These are phyloP conservation scores for Apiotrichum mycotoxinovorans DNA, from an alignment of 1,284 basidiomycete genomes.

Conservation along the genomic window DNA sequence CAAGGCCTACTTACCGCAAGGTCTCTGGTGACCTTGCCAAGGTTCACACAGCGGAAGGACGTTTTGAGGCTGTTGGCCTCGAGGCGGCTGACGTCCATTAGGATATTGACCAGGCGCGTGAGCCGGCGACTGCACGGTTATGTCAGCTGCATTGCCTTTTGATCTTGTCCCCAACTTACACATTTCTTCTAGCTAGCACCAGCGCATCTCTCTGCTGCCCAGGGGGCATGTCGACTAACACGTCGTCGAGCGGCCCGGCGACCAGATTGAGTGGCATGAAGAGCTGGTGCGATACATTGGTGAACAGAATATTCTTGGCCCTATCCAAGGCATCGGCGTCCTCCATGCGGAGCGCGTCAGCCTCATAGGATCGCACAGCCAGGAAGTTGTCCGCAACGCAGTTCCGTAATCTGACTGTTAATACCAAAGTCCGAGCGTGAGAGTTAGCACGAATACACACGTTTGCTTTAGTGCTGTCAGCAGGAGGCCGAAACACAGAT, in stretches of 20 bases:
- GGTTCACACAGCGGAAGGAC: conserved; percentile 44
- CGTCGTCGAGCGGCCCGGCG: conserved; percentile 43
- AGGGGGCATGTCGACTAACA: conserved; percentile 29
- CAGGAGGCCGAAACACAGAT: neutral
- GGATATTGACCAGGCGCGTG: conserved; percentile 43
- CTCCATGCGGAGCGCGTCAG: conserved; percentile 42
- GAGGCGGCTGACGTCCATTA: conserved; percentile 48
- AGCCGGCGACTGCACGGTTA: conserved; percentile 25
- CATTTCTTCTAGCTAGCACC: conserved; percentile 42
- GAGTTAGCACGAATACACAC: neutral
- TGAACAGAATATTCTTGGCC: conserved; percentile 46
- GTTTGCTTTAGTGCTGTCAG: neutral
- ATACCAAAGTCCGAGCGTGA: neutral
- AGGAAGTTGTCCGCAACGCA: neutral
- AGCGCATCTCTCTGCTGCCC: conserved; percentile 42
- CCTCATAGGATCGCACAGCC: conserved; percentile 25
- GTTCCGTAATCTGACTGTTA: neutral
- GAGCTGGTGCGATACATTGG: conserved; percentile 48
- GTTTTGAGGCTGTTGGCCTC: conserved; percentile 47
- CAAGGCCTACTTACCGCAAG: conserved; percentile 34
- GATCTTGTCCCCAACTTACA: conserved; percentile 13
- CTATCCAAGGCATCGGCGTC: conserved; percentile 50
- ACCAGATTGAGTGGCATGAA: conserved; percentile 50
- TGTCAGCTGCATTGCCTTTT: neutral
- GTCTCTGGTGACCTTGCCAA: conserved; percentile 48